Base-by-base conservation (phyloP, 768 basidiomycete species). In the Cyathus striatus region DNA sequence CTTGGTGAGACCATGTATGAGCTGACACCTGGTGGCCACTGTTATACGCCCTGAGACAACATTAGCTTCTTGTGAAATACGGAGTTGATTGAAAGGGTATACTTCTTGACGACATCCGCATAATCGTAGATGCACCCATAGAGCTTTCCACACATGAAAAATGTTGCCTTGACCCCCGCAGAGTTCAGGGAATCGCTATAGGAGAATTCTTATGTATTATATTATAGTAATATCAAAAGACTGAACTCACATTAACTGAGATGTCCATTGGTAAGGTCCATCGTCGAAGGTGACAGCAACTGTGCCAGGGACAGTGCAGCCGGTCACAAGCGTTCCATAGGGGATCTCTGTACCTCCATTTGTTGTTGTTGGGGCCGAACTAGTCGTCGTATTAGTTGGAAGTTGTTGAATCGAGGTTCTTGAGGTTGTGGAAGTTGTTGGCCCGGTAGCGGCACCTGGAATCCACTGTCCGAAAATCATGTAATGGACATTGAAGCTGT, bases 211-310 rank as follows among this genome's bases (percentile, higher is more conserved):
- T 9, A n/a, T n/a, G n/a, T 9, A 9, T n/a, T 30, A 30, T n/a
- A 30, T 9, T 30, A 7, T n/a, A 7, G n/a, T 30, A 7, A 30
- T 9, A 30, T 30, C 9, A 30, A 30, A 30, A 30, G 27, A 30
- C n/a, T n/a, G 27, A 30, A 30, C 27, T 30, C n/a, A 43, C 27
- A 51, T 51, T 13, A 51, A 26, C 13, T 14, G 36, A 3, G 46
- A 48, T 7, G 49, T 51, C 49, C 49, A 51, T 16, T 37, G 41
- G 33, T 48, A 48, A 6, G 49, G 49, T n/a, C 49, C 49, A 32
- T 51, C 49, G 38, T 51, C 49, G 26, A 51, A 51, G 18, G 49
- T 51, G 17, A 51, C 40, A 2, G 49, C 49, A 17, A 48, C 35
- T 7, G 49, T 51, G 5, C 38, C 38, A 16, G 49, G 25, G 21